A percentile compares a stretch with the other conserved stretches of the same genome.
Conservation (phyloP, 2,329 filamentous ascomycete genomes). For the Neofusicoccum sp. region DNA sequence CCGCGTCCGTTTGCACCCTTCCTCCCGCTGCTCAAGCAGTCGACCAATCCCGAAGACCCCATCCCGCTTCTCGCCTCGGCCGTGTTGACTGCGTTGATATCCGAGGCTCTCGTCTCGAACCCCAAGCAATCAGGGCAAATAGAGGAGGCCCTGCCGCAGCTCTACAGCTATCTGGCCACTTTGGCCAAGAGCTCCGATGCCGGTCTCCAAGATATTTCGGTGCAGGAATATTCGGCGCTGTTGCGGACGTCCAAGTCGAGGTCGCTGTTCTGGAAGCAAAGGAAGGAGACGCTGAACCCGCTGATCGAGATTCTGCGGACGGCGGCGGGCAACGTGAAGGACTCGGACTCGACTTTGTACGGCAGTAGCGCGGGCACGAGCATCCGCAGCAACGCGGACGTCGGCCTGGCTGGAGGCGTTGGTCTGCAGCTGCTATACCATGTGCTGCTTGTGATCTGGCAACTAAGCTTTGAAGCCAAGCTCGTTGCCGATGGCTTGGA, state of each 20-base stretch:
- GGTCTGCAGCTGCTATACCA: conserved; percentile 92
- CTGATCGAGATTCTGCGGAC: conserved; percentile 75
- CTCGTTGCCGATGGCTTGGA: conserved; percentile 77
- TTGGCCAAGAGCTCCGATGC: conserved; percentile 83
- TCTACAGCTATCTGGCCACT: conserved; percentile 82
- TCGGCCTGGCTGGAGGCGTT: conserved; percentile 68
- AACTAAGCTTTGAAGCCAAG: conserved; percentile 83
- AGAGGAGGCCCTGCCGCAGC: conserved; percentile 71
- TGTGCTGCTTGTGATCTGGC: conserved; percentile 90
- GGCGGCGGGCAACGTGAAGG: conserved; percentile 71
- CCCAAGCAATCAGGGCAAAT: conserved; percentile 62
- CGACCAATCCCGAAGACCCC: conserved; percentile 78
- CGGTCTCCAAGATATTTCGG: conserved; percentile 90
- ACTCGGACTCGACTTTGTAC: conserved; percentile 61
- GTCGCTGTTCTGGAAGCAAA: conserved; percentile 85
- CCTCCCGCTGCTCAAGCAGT: conserved; percentile 77
- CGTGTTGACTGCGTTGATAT: conserved; percentile 78
- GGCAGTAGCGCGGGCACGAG: conserved; percentile 48
- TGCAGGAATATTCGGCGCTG: conserved; percentile 84
- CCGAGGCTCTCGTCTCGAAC: conserved; percentile 59
- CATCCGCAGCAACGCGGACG: conserved; percentile 64
- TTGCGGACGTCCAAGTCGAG: conserved; percentile 73
- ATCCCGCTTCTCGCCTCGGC: conserved; percentile 88
- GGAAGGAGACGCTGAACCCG: conserved; percentile 78
- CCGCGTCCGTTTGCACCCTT: conserved; percentile 73